These are phyloP conservation scores for Mycosphaerella sp. DNA, from an alignment of 2,329 filamentous ascomycete genomes.

Conservation along the genomic window DNA sequence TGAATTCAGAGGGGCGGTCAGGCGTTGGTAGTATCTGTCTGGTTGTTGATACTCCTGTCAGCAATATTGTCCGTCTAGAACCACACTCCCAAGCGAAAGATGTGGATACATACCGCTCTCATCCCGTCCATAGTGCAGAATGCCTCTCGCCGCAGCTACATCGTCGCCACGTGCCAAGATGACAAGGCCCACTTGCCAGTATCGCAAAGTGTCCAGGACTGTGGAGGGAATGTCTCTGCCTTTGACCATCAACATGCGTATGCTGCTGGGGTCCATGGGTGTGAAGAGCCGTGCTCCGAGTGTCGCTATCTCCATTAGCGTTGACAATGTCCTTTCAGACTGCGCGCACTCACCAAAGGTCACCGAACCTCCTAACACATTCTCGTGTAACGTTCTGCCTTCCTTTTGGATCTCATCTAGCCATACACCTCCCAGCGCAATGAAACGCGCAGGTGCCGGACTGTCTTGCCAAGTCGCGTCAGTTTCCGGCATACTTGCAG, in stretches of 20 bases:
- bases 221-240: conserved; percentile 24
- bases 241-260: conserved; percentile 22
- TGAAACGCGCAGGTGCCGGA: conserved; percentile 5
- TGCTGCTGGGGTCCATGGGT: not conserved
- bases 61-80: no score
- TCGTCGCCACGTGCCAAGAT: conserved; percentile 11
- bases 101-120: conserved; percentile 13
- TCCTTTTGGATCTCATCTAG: conserved; percentile 27
- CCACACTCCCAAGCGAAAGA: not conserved
- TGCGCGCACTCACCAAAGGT: conserved; percentile 16
- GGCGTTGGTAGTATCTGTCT: conserved; percentile 22
- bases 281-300: conserved; percentile 24
- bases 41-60: not conserved
- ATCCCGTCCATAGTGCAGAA: conserved; percentile 23
- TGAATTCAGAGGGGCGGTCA: conserved; percentile 24
- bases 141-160: conserved; percentile 23
- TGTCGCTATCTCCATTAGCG: conserved; percentile 19
- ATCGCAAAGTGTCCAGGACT: conserved; percentile 16
- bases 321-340: not conserved
- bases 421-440: conserved; percentile 28
- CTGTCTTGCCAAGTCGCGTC: no score
- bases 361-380: conserved; percentile 26
- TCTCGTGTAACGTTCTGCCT: conserved; percentile 10
- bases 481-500: no score
- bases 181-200: conserved; percentile 22